These are phyloP conservation scores for Aquilaria agallochum DNA, from an alignment of 441 rosid genomes.

Conservation along the genomic window DNA sequence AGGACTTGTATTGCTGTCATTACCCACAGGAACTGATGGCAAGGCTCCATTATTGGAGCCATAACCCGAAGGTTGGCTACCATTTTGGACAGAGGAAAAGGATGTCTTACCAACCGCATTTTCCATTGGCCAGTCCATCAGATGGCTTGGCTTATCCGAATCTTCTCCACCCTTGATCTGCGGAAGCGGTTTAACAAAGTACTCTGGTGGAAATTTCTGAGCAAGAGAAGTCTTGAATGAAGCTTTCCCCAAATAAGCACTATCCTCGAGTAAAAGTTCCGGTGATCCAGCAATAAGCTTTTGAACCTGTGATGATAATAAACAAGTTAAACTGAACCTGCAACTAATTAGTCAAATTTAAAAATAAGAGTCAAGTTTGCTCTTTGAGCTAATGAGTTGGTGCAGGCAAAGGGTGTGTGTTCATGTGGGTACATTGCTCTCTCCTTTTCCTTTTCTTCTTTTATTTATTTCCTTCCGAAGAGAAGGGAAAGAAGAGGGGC, in stretches of 20 bases:
- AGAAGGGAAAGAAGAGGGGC: too few species aligned
- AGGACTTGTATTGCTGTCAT: conserved; percentile 25
- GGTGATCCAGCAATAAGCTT: conserved; percentile 74
- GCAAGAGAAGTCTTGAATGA: conserved; percentile 35
- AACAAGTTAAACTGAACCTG: conserved; percentile 1
- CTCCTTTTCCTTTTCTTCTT: too few species aligned
- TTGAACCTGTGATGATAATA: conserved; percentile 51
- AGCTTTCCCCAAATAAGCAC: conserved; percentile 32
- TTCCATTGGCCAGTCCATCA: conserved; percentile 66
- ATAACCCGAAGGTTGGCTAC: conserved; percentile 39
- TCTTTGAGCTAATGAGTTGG: too few species aligned
- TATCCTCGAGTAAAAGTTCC: conserved; percentile 50
- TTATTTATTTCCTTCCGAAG: too few species aligned
- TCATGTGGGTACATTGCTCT: neutral
- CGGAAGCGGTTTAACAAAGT: conserved; percentile 32
- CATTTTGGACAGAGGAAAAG: conserved; percentile 28
- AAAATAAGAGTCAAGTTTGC: too few species aligned
- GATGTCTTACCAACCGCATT: conserved; percentile 49
- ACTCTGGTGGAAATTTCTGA: conserved; percentile 38
- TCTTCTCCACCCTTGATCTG: conserved; percentile 33
- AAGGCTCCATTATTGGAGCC: conserved; percentile 33
- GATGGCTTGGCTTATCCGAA: conserved; percentile 40
- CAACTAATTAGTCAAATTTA: too few species aligned
- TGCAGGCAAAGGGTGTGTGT: neutral
- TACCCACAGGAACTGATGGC: conserved; percentile 22